Evolutionary conservation across 495 filamentous ascomycete genomes (phyloP).

Genomic region (Penicillium crystallinum): DNA sequence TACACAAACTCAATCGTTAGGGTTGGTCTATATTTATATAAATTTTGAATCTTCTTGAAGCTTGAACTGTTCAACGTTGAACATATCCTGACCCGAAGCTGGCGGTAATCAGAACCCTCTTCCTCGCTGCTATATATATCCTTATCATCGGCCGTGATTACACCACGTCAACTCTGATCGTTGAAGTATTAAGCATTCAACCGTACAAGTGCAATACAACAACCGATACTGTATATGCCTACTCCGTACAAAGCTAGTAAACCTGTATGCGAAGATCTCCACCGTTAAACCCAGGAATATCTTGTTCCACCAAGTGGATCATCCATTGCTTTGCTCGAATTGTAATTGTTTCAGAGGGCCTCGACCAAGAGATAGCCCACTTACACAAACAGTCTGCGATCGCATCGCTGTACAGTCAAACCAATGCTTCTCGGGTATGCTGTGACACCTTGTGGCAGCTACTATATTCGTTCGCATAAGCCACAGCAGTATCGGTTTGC

Average conservation of each 20-base stretch:
- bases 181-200: neutral
- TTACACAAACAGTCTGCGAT: neutral
- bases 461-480: neutral
- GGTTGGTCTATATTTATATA: conserved; percentile 1
- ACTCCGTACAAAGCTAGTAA: conserved; percentile 10
- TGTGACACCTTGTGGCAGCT: neutral
- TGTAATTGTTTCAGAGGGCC: conserved; percentile 11
- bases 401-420: neutral
- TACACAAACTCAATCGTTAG: neutral
- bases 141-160: neutral
- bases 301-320: conserved; percentile 24
- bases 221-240: conserved; percentile 1
- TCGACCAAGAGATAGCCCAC: conserved; percentile 7
- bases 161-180: neutral
- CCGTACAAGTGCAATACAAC: neutral
- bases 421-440: neutral
- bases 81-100: too few relatives aligned
- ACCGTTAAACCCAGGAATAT: conserved; percentile 16
- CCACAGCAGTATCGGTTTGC: neutral
- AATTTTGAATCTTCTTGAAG: neutral
- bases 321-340: conserved; percentile 13
- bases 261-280: conserved; percentile 15
- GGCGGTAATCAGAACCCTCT: neutral
- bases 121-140: neutral
- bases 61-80: neutral